Conservation (phyloP, 2,329 filamentous ascomycete species). For the Cytospora mali region DNA sequence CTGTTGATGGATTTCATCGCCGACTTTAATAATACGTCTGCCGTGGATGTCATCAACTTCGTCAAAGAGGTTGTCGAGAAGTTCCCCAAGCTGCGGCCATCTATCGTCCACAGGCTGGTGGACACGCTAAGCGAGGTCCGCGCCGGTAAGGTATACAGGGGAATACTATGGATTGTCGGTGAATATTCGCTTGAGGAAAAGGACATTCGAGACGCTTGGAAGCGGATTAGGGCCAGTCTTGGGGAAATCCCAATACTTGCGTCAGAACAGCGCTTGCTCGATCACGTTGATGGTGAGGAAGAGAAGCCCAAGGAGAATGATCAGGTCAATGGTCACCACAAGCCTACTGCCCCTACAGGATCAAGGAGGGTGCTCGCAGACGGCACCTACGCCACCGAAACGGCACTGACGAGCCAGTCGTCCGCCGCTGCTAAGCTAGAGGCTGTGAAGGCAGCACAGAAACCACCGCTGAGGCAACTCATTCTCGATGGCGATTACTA, state of each 20-base stretch:
- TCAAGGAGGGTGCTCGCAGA: constrained; percentile 93
- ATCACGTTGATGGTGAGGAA: constrained; percentile 76
- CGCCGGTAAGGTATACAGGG: constrained; percentile 95
- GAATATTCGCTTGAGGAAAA: constrained; percentile 94
- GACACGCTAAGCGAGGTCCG: constrained; percentile 90
- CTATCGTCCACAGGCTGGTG: constrained; percentile 86
- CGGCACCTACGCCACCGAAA: constrained; percentile 97
- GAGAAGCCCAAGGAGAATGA: constrained; percentile 52
- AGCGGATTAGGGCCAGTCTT: constrained; percentile 87
- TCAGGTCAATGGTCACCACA: constrained; percentile 82
- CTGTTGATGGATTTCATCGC: constrained; percentile 98
- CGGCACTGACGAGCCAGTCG: constrained; percentile 89
- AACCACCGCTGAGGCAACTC: constrained; percentile 90
- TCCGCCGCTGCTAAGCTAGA: constrained; percentile 88
- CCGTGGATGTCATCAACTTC: constrained; percentile 96
- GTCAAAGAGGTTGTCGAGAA: constrained; percentile 99
- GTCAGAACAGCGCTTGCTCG: constrained; percentile 88
- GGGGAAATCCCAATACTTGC: constrained; percentile 97
- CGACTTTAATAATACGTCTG: constrained; percentile 96
- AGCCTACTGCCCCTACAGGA: constrained; percentile 74
- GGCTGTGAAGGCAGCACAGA: constrained; percentile 95
- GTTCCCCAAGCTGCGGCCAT: constrained; percentile 84
- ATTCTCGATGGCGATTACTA: constrained; percentile 98
- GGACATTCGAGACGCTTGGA: constrained; percentile 96
- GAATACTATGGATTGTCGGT: constrained; percentile 95